A percentile compares a stretch with the other conserved stretches of the same genome.
Conservation (phyloP, 768 basidiomycete species). For the Hygrophorus pudorinus region DNA sequence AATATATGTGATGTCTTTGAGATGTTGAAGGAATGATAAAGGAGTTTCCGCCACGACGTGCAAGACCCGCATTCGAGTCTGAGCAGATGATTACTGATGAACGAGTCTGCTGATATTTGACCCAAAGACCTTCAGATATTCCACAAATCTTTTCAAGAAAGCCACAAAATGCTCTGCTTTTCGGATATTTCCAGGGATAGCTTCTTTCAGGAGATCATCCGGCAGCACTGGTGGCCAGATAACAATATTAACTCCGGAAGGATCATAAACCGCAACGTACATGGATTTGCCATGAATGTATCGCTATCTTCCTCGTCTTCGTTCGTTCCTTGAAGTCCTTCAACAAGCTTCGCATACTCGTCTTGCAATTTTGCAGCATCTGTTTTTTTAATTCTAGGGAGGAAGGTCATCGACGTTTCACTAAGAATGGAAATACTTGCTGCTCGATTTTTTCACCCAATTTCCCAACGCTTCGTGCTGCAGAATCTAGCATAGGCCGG, state of each 20-base stretch:
- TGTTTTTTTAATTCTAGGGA: conserved; percentile 76
- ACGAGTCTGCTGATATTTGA: neutral
- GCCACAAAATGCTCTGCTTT: conserved; percentile 99
- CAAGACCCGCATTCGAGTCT: conserved; percentile 99
- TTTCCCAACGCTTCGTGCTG: conserved; percentile 76
- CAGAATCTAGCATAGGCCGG: conserved; percentile 94
- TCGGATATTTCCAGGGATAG: conserved; percentile 94
- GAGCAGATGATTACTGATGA: neutral
- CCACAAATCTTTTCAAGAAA: conserved; percentile 95
- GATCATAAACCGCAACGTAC: conserved; percentile 29
- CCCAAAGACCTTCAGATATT: conserved; percentile 83
- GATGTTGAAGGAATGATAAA: conserved; percentile 89
- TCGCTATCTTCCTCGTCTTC: conserved; percentile 60
- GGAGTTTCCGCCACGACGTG: conserved; percentile 99
- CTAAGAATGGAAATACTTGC: conserved; percentile 32
- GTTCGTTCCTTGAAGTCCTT: conserved; percentile 76
- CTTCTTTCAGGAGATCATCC: conserved; percentile 90
- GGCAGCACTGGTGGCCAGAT: conserved; percentile 58
- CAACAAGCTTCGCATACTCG: conserved; percentile 92
- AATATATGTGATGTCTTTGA: conserved; percentile 98
- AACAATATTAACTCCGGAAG: neutral
- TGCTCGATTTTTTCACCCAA: conserved; percentile 92
- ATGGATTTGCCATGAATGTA: conserved; percentile 79
- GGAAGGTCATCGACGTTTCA: neutral
- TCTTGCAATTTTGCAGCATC: conserved; percentile 93